Percentiles rank a stretch among this genome's conserved stretches.
These are phyloP conservation scores for Kickxella alabastrina DNA, from an alignment of 192 early-diverging fungal genomes.

Conservation along the genomic window DNA sequence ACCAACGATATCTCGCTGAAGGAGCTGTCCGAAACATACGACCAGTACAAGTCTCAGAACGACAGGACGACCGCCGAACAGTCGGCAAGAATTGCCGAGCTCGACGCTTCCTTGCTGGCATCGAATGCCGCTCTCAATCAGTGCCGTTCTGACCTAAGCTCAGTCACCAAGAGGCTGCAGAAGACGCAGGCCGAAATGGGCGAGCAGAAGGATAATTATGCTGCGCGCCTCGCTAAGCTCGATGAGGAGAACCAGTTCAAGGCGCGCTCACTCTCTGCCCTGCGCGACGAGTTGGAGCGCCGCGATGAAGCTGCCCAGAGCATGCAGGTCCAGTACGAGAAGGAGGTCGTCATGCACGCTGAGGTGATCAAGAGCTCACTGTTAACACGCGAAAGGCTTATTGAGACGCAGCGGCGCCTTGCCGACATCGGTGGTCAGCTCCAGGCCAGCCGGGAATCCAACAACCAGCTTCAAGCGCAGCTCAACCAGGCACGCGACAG, in stretches of 20 bases:
- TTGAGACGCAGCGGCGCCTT: conserved; percentile 21
- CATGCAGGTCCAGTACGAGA: conserved; percentile 65
- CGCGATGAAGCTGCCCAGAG: conserved; percentile 51
- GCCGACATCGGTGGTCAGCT: conserved; percentile 21
- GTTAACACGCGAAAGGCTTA: conserved; percentile 42
- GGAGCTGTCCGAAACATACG: conserved; percentile 64
- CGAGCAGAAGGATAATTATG: conserved; percentile 34
- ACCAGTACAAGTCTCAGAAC: conserved; percentile 60
- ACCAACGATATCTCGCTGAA: conserved; percentile 61
- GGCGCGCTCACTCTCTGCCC: conserved; percentile 26
- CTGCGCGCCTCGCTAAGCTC: conserved; percentile 19
- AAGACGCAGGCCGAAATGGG: conserved; percentile 51
- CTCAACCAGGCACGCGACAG: conserved; percentile 16
- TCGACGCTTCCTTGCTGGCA: conserved; percentile 26
- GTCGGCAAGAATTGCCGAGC: conserved; percentile 14
- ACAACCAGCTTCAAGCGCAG: conserved; percentile 23
- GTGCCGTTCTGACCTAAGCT: conserved; percentile 13
- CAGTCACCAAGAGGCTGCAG: conserved; percentile 20
- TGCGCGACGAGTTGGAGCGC: conserved; percentile 52
- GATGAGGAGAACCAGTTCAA: conserved; percentile 17
- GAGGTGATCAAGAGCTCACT: conserved; percentile 53
- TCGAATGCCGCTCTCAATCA: conserved; percentile 25
- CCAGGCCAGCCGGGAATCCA: conserved; percentile 3
- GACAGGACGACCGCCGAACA: conserved; percentile 35
- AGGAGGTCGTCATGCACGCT: conserved; percentile 63